Evolutionary conservation across 345 rosid genomes (phyloP).

Genomic region (Brassica carinata): DNA sequence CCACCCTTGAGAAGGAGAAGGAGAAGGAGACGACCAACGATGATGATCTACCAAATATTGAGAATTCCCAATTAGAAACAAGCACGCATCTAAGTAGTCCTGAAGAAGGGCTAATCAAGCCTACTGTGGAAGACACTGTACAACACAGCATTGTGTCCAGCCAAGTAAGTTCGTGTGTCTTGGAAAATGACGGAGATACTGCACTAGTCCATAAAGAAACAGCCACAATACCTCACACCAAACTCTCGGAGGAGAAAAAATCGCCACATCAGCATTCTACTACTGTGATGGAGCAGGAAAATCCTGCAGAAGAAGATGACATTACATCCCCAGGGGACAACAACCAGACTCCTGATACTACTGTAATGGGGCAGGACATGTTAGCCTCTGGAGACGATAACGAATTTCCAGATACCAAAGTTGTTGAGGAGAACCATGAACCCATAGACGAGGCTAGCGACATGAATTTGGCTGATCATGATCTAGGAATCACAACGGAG

Average conservation of each 20-base stretch:
- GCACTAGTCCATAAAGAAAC: conserved; percentile 20
- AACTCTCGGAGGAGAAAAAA: conserved; percentile 19
- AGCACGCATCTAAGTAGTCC: conserved; percentile 21
- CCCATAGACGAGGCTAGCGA: conserved; percentile 5
- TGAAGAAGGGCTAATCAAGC: conserved; percentile 30
- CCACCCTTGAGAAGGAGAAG: conserved; percentile 18
- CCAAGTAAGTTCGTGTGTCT: conserved; percentile 21
- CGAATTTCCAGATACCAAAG: conserved; percentile 32
- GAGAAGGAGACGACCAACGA: neutral
- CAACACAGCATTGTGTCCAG: conserved; percentile 18
- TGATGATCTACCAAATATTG: conserved; percentile 21
- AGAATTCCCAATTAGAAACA: conserved; percentile 31
- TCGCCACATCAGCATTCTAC: conserved; percentile 11
- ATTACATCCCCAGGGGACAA: conserved; percentile 23
- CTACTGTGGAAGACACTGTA: conserved; percentile 23
- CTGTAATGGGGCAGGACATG: conserved; percentile 6
- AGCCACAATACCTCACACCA: conserved; percentile 24
- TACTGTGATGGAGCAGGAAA: conserved; percentile 21
- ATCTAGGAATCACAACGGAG: conserved; percentile 20
- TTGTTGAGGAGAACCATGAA: conserved; percentile 23
- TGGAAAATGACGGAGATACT: conserved; percentile 14
- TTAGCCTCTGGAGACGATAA: conserved; percentile 21
- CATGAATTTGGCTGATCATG: conserved; percentile 16
- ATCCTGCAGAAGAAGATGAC: conserved; percentile 24
- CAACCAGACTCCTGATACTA: conserved; percentile 30